A percentile compares a stretch with the other conserved stretches of the same genome.
These are phyloP conservation scores for Cladosporium sp. DNA, from an alignment of 2,329 filamentous ascomycete species.

Conservation along the genomic window DNA sequence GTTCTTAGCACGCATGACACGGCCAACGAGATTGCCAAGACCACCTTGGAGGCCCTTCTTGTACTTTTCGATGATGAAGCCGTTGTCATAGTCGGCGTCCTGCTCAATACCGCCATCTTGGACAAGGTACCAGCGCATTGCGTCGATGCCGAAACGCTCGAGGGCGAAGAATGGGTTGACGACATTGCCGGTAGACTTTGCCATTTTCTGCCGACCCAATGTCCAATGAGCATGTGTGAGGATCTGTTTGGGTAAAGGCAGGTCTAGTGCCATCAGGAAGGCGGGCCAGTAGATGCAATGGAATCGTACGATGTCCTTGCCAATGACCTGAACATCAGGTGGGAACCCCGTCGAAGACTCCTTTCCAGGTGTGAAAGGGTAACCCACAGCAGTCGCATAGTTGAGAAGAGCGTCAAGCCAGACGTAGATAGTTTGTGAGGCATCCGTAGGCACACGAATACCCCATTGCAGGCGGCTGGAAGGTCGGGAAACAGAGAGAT, in stretches of 20 bases:
- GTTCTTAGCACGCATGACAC: slow-evolving; percentile 53
- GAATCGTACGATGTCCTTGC: slow-evolving; percentile 95
- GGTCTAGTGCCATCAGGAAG: slow-evolving; percentile 80
- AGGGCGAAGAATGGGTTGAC: slow-evolving; percentile 92
- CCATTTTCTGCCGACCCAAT: slow-evolving; percentile 88
- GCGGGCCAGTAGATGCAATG: slow-evolving; percentile 99
- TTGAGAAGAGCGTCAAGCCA: slow-evolving; percentile 97
- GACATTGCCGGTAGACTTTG: slow-evolving; percentile 90
- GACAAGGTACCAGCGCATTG: slow-evolving; percentile 84
- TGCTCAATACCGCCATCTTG: slow-evolving; percentile 71
- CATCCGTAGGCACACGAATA: slow-evolving; percentile 79
- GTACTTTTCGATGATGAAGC: slow-evolving; percentile 69
- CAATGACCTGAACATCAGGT: slow-evolving; percentile 85
- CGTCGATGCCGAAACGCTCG: slow-evolving; percentile 81
- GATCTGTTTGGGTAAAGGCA: slow-evolving; percentile 74
- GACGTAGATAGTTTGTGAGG: slow-evolving; percentile 89
- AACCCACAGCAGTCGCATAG: slow-evolving; percentile 84
- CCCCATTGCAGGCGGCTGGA: slow-evolving; percentile 78
- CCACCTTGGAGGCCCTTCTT: slow-evolving; percentile 72
- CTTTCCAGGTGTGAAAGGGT: slow-evolving; percentile 68
- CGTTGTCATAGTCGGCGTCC: slow-evolving; percentile 84
- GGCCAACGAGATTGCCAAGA: slow-evolving; percentile 74
- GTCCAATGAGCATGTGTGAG: slow-evolving; percentile 96
- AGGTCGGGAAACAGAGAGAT: slow-evolving; percentile 86
- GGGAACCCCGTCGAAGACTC: slow-evolving; percentile 72